A percentile compares a stretch with the other conserved stretches of the same genome.
phyloP scores from a whole-genome alignment of 1,139 yeast genomes.

The Lodderomyces orthopsilosis region DNA sequence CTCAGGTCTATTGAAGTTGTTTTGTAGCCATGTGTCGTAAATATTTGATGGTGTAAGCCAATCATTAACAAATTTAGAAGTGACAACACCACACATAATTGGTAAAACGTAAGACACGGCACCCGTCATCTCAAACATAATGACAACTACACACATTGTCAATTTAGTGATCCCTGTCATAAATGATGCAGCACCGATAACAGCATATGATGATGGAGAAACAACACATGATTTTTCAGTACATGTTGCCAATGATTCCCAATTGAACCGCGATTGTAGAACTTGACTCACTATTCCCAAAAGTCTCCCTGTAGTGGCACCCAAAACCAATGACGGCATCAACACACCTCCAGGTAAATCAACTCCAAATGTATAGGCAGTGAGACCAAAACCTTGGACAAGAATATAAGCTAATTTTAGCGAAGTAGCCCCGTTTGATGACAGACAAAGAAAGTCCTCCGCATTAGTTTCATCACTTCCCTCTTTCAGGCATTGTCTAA shows the following conservation, averaged over 20 bases:
- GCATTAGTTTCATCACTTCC: slow-evolving; percentile 15
- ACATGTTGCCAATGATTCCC: slow-evolving; percentile 46
- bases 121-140: slow-evolving; percentile 57
- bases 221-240: slow-evolving; percentile 51
- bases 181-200: slow-evolving; percentile 59
- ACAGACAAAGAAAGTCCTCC: slow-evolving; percentile 36
- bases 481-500: slow-evolving; percentile 56
- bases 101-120: slow-evolving; percentile 60
- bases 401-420: slow-evolving; percentile 45
- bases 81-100: slow-evolving; percentile 56
- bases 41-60: slow-evolving; percentile 45
- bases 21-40: slow-evolving; percentile 44
- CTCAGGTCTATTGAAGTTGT: slow-evolving; percentile 24
- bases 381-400: slow-evolving; percentile 52
- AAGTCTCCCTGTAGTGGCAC: slow-evolving; percentile 68
- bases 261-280: slow-evolving; percentile 42
- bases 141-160: slow-evolving; percentile 55
- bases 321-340: slow-evolving; percentile 70
- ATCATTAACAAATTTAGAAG: slow-evolving; percentile 50
- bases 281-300: slow-evolving; percentile 59
- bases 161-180: slow-evolving; percentile 57
- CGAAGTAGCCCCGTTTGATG: slow-evolving; percentile 25
- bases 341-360: slow-evolving; percentile 73
- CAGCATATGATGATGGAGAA: slow-evolving; percentile 60
- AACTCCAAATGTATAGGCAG: slow-evolving; percentile 65